phyloP scores from a whole-genome alignment of 352 stramenopile species.

The Phytophthora tentaculata region DNA sequence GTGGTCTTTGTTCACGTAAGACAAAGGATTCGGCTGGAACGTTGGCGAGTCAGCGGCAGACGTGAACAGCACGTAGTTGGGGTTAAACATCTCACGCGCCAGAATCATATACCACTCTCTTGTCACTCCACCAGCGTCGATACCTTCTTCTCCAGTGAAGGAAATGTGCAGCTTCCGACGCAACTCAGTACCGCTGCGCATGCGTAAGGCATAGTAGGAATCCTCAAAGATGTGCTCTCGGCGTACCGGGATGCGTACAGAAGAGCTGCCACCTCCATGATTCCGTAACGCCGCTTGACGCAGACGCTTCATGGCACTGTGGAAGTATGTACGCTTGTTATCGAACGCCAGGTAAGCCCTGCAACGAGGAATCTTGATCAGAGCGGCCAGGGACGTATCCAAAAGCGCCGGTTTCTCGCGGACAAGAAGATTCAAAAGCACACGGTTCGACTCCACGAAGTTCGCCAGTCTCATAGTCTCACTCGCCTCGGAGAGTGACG shows the following conservation, averaged over 20 bases:
- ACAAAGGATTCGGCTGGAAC: slow-evolving; percentile 99
- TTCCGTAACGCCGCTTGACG: slow-evolving; percentile 83
- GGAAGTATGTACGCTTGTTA: slow-evolving; percentile 99
- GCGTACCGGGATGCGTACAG: slow-evolving; percentile 89
- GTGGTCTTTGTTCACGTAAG: slow-evolving; percentile 99
- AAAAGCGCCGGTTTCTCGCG: slow-evolving; percentile 96
- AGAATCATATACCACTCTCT: slow-evolving; percentile 99
- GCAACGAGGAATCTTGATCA: slow-evolving; percentile 97
- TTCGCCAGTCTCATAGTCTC: slow-evolving; percentile 81
- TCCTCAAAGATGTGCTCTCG: slow-evolving; percentile 99
- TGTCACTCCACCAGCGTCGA: slow-evolving; percentile 98
- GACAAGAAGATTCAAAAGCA: slow-evolving; percentile 98
- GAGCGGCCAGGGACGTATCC: slow-evolving; percentile 94
- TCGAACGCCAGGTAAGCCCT: slow-evolving; percentile 98
- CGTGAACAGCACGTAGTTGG: slow-evolving; percentile 99
- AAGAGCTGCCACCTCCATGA: slow-evolving; percentile 92
- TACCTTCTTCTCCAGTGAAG: slow-evolving; percentile 98
- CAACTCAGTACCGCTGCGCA: slow-evolving; percentile 97
- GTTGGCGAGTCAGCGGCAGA: slow-evolving; percentile 98
- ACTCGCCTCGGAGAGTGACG: slow-evolving; percentile 51
- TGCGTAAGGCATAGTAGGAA: slow-evolving; percentile 97
- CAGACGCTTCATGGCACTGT: slow-evolving; percentile 93
- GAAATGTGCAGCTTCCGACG: slow-evolving; percentile 97
- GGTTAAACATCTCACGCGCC: slow-evolving; percentile 99
- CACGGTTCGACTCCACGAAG: slow-evolving; percentile 96